These are phyloP conservation scores for Arthrobotrys pseudoclavata DNA, from an alignment of 2,329 filamentous ascomycete genomes.

Conservation along the genomic window DNA sequence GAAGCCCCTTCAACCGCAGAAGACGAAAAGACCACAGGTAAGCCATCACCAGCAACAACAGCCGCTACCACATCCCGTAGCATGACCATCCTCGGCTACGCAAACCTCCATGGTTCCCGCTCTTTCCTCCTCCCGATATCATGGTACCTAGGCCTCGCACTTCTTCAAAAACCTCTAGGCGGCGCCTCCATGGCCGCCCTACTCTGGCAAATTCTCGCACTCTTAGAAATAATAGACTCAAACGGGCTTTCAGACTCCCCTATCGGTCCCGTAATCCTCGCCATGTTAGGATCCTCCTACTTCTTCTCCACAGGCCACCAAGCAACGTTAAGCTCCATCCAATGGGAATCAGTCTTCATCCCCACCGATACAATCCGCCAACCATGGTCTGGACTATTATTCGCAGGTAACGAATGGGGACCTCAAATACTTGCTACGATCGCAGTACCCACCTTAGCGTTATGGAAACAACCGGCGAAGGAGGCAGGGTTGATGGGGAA, in stretches of 20 bases:
- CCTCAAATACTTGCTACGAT: constrained; percentile 86
- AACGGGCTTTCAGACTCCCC: constrained; percentile 75
- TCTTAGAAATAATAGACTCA: constrained; percentile 76
- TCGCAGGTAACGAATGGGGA: constrained; percentile 88
- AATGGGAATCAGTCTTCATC: constrained; percentile 97
- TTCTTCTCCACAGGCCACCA: constrained; percentile 99
- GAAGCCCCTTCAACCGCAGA: constrained; percentile 61
- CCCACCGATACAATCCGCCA: constrained; percentile 82
- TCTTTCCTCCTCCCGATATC: constrained; percentile 88
- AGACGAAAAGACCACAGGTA: constrained; percentile 30
- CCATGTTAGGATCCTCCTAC: constrained; percentile 90
- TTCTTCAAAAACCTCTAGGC: constrained; percentile 95
- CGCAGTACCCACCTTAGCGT: constrained; percentile 81
- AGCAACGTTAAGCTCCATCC: constrained; percentile 85
- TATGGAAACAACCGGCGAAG: constrained; percentile 91
- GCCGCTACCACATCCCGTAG: constrained; percentile 65
- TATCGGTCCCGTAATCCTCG: constrained; percentile 86
- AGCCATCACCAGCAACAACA: constrained; percentile 46
- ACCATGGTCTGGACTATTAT: constrained; percentile 86
- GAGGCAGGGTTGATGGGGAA: constrained; percentile 75
- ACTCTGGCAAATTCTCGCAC: constrained; percentile 88
- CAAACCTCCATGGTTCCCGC: constrained; percentile 90
- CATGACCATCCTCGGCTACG: constrained; percentile 88
- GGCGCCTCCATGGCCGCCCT: constrained; percentile 84
- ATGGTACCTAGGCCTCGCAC: constrained; percentile 79